Conservation (phyloP, 371 early-diverging fungal species). For the Fennellomyces sp. region DNA sequence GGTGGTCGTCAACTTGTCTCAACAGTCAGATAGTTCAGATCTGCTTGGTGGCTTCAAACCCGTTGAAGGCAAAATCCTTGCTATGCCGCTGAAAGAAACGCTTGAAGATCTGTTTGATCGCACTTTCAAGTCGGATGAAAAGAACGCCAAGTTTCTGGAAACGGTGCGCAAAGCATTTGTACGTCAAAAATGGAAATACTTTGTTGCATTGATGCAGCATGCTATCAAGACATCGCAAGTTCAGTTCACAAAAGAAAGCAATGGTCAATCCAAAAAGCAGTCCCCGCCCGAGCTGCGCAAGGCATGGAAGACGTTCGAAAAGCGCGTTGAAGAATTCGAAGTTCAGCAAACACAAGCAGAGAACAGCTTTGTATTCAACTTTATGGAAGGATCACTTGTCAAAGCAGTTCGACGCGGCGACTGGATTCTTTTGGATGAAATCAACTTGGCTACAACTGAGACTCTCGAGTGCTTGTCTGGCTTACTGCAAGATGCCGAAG, state of each 20-base stretch:
- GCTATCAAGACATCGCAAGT: constrained; percentile 80
- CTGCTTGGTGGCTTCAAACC: constrained; percentile 98
- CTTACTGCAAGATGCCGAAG: constrained; percentile 83
- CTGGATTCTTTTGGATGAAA: constrained; percentile 99
- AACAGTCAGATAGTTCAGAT: constrained; percentile 98
- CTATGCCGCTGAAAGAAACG: constrained; percentile 79
- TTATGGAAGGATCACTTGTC: constrained; percentile 93
- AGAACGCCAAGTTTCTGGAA: constrained; percentile 86
- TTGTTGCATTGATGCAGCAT: constrained; percentile 72
- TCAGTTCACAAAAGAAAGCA: constrained; percentile 48
- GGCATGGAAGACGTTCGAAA: constrained; percentile 67
- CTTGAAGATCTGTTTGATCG: constrained; percentile 85
- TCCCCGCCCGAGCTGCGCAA: constrained; percentile 52
- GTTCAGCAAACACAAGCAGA: constrained; percentile 75
- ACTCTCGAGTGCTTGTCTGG: constrained; percentile 92
- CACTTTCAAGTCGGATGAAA: constrained; percentile 83
- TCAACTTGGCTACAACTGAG: constrained; percentile 97
- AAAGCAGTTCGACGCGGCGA: constrained; percentile 92
- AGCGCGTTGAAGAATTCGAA: constrained; percentile 64
- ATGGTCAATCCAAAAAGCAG: constrained; percentile 30
- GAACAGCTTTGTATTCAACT: constrained; percentile 88
- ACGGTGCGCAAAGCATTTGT: constrained; percentile 71
- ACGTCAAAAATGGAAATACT: constrained; percentile 80
- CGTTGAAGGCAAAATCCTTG: constrained; percentile 84
- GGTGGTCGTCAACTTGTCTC: constrained; percentile 95